Evolutionary conservation across 1,284 basidiomycete species (phyloP), one percentile per base, ranked within the genome.

Genomic region (Austroboletus niveus): DNA sequence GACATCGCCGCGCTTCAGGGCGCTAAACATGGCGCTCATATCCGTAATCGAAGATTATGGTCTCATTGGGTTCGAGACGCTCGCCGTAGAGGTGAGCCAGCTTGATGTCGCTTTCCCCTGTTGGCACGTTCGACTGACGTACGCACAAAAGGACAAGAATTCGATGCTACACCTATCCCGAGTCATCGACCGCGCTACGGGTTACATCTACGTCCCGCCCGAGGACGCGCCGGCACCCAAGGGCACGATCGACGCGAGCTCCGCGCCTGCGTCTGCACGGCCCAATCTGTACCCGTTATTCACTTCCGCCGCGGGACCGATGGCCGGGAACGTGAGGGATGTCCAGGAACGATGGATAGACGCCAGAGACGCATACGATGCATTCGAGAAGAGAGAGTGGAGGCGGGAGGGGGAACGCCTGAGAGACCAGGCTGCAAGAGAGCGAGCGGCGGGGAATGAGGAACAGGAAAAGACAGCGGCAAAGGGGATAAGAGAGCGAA

Each of bases 51-150:
- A 98, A 66, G 96, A 98, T 66, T 98, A 87, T 68, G 80, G 87
- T n/a, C 80, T 98, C 11, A 94, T 99, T 27, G 89, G 91, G 0
- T 99, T 99, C 62, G 96, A 99, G 72, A 99, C 97, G 0, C 79
- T 99, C 0, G 95, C 94, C 0, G 93, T 98, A 14, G 94, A 98
- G 77, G 91, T 90, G 58, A 51, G 79, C 53, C 12, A 20, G 35
- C 11, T 22, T 47, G 44, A 30, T 5, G 47, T 39, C 43, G 42
- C 24, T 29, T 27, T n/a, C 41, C 17, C 34, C 49, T 34, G 10
- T 34, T 49, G 20, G 15, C 8, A 14, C n/a, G 29, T 15, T 44
- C 3, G 9, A 7, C 24, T 12, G 14, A 11, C 44, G 7, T 11
- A 12, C 17, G 20, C 8, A 17, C 17, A 27, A n/a, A 40, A 92